Evolutionary conservation across 768 basidiomycete species (phyloP).

Genomic region (Collybiopsis confluens): DNA sequence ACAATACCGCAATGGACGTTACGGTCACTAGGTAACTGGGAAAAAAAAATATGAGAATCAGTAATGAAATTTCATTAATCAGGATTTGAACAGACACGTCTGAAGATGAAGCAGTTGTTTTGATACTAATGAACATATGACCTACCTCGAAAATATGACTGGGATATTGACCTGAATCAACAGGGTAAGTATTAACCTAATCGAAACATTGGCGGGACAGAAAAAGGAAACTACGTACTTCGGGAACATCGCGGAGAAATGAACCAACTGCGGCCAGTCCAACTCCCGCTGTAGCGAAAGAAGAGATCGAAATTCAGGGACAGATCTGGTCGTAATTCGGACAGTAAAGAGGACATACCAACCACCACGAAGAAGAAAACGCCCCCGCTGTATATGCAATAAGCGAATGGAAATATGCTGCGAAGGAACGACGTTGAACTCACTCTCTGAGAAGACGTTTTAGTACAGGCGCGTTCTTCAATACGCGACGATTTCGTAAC

Average conservation of each 20-base stretch:
- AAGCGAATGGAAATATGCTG: background rate
- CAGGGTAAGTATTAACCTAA: background rate
- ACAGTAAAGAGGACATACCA: slow-evolving; percentile 17
- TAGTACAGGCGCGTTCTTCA: slow-evolving; percentile 26
- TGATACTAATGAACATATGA: background rate
- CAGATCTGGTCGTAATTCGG: background rate
- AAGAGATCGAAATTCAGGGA: background rate
- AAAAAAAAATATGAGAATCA: background rate
- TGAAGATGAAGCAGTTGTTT: too few relatives aligned
- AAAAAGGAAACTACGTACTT: slow-evolving; percentile 14
- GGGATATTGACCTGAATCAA: slow-evolving; percentile 29
- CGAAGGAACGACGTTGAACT: slow-evolving; percentile 6
- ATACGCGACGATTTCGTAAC: slow-evolving; percentile 25
- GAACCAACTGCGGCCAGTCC: slow-evolving; percentile 29
- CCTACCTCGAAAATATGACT: slow-evolving; percentile 32
- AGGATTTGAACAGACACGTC: too few relatives aligned
- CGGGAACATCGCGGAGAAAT: slow-evolving; percentile 24
- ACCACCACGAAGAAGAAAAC: slow-evolving; percentile 38
- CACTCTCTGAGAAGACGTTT: slow-evolving; percentile 38
- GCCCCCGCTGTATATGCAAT: slow-evolving; percentile 26
- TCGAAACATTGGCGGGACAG: background rate
- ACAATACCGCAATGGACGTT: slow-evolving; percentile 21
- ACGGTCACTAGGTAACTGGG: slow-evolving; percentile 18
- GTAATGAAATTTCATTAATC: background rate
- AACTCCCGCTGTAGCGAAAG: slow-evolving; percentile 23